Base-by-base conservation (phyloP, 2,329 filamentous ascomycete genomes). In the Aspergillus pseudonomiae region DNA sequence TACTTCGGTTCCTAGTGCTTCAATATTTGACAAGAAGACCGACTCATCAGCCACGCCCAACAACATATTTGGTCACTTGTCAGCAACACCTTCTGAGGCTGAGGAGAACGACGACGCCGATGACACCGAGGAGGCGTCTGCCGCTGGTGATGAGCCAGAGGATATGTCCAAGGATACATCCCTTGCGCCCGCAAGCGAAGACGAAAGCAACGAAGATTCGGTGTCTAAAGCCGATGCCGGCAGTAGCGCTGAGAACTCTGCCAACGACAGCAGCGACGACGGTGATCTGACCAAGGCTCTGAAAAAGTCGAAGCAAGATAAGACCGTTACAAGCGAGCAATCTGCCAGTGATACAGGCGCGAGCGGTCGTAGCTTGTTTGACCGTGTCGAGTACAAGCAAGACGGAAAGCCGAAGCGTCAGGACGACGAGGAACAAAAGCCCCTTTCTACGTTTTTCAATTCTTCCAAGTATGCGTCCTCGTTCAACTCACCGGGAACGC, bases 11-110 rank as follows among this genome's bases (percentile, higher is more conserved):
- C 43, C 59, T 43, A 60, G 66, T 21, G 63, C 66, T 3, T 76
- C 76, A 0, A 69, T 78, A 21, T 74, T 77, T 45, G 71, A 75
- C 53, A 63, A 69, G 11, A 68, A 72, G 21, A 69, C 65, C 28
- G 71, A 70, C 34, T 70, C 75, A 14, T 59, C 73, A 4, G 69
- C 68, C 36, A 71, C 71, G 34, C 68, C 75, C 6, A 72, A 68
- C 56, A 76, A 79, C 58, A 79, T 78, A 28, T 80, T 80, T 46
- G 75, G 76, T 52, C 72, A 77, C 54, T 62, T 80, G 46, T 74
- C 75, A 34, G 72, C 68, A 24, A 74, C 74, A 16, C 70, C 72
- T 5, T 71, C 70, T 10, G 69, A 74, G 50, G 63, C 63, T 7
- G 66, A 70, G 5, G 69, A 74, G 11, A 59, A 68, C 50, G 67